Evolutionary conservation across 495 filamentous ascomycete species (phyloP), one percentile per base, ranked within the genome.

Genomic region (Entonaema liquescens): DNA sequence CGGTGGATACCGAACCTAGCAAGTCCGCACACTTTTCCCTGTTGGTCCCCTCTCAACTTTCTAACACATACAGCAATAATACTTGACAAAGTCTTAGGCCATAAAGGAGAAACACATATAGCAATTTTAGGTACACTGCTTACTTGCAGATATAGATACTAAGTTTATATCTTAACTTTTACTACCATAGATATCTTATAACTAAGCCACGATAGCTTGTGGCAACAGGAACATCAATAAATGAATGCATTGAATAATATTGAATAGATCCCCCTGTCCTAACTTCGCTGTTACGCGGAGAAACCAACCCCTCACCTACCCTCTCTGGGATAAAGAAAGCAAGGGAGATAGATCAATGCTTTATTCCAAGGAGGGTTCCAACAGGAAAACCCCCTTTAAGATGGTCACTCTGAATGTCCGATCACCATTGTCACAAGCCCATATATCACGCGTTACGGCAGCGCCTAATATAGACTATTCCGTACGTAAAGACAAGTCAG

Each of bases 401-500:
- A 53, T 26, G 36, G 35, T 47, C 25, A 50, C 55, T 47, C 13
- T 44, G 64, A 64, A 56, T 54, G 19, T 44, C 29, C 33, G 59
- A 64, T 55, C 64, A 56, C 59, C 36, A 64, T 50, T 58, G 50
- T 57, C 69, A 64, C 64, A 64, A 67, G 47, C 59, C n/a, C 7
- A 38, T 31, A 31, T 58, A 52, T 38, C 31, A 33, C 58, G 35
- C 49, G 23, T 57, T 49, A 57, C 28, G 55, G 49, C 60, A 40
- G 44, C 58, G 63, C 52, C 50, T n/a, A 33, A 58, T 59, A 63
- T 19, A 52, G 59, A 59, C 64, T 63, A 61, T 28, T 72, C 65
- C 70, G 65, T 72, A 72, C 70, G 65, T 72, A 68, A 69, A 26
- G 26, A 55, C 61, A 63, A 36, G 66, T 73, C 70, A 73, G 70